These are phyloP conservation scores for Microcera coccophila DNA, from an alignment of 2,329 filamentous ascomycete genomes.

Conservation along the genomic window DNA sequence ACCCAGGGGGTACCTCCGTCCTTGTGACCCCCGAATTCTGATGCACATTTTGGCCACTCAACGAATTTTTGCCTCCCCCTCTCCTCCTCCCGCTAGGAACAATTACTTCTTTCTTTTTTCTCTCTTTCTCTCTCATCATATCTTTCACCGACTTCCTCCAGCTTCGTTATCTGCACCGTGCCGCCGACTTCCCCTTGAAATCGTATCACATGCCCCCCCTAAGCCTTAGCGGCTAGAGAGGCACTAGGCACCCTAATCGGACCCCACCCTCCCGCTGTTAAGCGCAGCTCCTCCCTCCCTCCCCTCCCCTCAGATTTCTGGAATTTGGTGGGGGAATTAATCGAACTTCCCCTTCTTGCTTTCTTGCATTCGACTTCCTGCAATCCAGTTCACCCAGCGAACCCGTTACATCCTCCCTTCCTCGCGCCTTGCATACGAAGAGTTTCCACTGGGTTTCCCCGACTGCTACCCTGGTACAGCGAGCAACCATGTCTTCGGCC, in stretches of 20 bases:
- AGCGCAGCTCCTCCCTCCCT: slow-evolving; percentile 18
- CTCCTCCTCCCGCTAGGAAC: slow-evolving; percentile 10
- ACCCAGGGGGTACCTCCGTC: too few species aligned
- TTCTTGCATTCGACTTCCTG: background rate
- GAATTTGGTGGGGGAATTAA: slow-evolving; percentile 13
- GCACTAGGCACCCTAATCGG: background rate
- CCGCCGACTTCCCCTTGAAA: slow-evolving; percentile 1
- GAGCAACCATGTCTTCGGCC: slow-evolving; percentile 27
- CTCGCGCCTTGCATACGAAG: too few species aligned
- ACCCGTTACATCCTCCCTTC: background rate
- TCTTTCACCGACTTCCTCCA: slow-evolving; percentile 1
- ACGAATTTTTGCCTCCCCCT: slow-evolving; percentile 8
- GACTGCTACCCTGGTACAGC: slow-evolving; percentile 4
- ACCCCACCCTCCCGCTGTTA: slow-evolving; percentile 10
- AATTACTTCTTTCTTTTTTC: slow-evolving; percentile 5
- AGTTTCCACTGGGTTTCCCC: background rate
- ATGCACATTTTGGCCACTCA: too few species aligned
- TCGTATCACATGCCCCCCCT: slow-evolving; percentile 15
- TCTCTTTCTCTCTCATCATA: background rate
- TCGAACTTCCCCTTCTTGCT: background rate
- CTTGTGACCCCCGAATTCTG: too few species aligned
- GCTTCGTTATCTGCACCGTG: too few species aligned
- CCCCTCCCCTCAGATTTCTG: slow-evolving; percentile 14
- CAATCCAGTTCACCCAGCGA: background rate
- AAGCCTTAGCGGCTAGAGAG: slow-evolving; percentile 2